phyloP scores from a whole-genome alignment of 257 asterid genomes.

The Solanum habrochaites region DNA sequence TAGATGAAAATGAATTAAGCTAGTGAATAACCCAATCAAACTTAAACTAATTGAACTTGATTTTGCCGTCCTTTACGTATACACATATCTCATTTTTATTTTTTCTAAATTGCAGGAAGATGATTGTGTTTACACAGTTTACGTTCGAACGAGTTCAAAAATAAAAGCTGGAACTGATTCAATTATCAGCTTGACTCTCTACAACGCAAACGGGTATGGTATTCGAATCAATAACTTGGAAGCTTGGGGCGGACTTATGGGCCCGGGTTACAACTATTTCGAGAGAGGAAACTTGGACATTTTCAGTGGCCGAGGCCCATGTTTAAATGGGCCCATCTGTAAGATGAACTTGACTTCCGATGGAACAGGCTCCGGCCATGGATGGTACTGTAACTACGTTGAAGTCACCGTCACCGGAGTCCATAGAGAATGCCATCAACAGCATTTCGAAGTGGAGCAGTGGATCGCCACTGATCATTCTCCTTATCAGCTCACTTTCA shows the following conservation, averaged over 20 bases:
- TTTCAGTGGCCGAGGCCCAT: slow-evolving; percentile 64
- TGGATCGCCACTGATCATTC: slow-evolving; percentile 56
- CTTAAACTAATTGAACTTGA: no score
- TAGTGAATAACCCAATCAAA: no score
- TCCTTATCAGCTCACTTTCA: slow-evolving; percentile 48
- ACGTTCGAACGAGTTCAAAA: slow-evolving; percentile 43
- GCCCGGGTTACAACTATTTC: slow-evolving; percentile 40
- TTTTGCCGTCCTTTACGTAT: no score
- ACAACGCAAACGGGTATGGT: slow-evolving; percentile 32
- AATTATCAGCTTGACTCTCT: slow-evolving; percentile 32
- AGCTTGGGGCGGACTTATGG: slow-evolving; percentile 82
- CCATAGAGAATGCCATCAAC: slow-evolving; percentile 33
- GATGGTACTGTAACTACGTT: slow-evolving; percentile 63
- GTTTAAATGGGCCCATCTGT: slow-evolving; percentile 48
- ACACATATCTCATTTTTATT: no score
- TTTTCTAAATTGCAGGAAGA: slow-evolving; percentile 21
- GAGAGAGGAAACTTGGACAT: slow-evolving; percentile 72
- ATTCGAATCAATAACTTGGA: slow-evolving; percentile 41
- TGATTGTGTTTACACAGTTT: slow-evolving; percentile 57
- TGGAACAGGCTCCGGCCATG: slow-evolving; percentile 54
- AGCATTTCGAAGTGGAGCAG: slow-evolving; percentile 47
- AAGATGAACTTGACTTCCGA: slow-evolving; percentile 57
- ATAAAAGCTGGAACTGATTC: slow-evolving; percentile 65
- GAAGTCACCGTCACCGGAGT: slow-evolving; percentile 49
- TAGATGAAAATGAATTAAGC: no score